These are phyloP conservation scores for Phytopythium litorale DNA, from an alignment of 352 stramenopile species.

Conservation along the genomic window DNA sequence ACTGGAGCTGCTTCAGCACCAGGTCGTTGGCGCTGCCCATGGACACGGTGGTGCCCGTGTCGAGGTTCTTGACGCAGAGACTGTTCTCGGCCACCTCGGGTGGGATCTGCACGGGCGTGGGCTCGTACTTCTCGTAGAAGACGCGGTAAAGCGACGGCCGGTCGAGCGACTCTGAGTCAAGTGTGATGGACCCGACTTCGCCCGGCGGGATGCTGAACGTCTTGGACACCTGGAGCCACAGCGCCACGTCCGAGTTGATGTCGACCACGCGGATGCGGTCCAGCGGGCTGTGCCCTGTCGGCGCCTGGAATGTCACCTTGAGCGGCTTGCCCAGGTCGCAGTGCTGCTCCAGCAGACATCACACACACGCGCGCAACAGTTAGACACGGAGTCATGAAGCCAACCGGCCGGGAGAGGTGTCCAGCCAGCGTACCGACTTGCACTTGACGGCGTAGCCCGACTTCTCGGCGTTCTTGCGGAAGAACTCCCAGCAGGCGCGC, in stretches of 20 bases:
- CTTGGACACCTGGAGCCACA: constrained; percentile 86
- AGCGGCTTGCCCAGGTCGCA: constrained; percentile 78
- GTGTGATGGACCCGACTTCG: constrained; percentile 71
- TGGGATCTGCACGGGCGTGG: constrained; percentile 55
- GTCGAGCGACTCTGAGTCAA: constrained; percentile 80
- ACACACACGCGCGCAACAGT: background rate
- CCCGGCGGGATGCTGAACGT: constrained; percentile 78
- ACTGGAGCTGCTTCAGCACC: constrained; percentile 67
- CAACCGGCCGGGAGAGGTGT: too few relatives aligned
- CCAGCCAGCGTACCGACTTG: constrained; percentile 40
- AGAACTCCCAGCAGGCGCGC: constrained; percentile 69
- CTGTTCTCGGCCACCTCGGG: constrained; percentile 50
- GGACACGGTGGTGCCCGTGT: constrained; percentile 74
- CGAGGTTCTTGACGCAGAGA: constrained; percentile 79
- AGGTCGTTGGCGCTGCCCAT: constrained; percentile 74
- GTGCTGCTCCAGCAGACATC: constrained; percentile 30
- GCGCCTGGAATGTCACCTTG: constrained; percentile 75
- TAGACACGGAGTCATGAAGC: background rate
- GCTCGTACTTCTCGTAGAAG: constrained; percentile 87
- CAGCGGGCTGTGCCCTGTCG: constrained; percentile 55
- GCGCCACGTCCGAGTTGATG: constrained; percentile 71
- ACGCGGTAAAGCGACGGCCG: constrained; percentile 79
- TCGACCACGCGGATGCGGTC: constrained; percentile 86
- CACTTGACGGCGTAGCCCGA: constrained; percentile 69
- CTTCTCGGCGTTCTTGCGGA: constrained; percentile 66